Base-by-base conservation (phyloP, 2,329 filamentous ascomycete species). In the Fusarium pseudograminearum region DNA sequence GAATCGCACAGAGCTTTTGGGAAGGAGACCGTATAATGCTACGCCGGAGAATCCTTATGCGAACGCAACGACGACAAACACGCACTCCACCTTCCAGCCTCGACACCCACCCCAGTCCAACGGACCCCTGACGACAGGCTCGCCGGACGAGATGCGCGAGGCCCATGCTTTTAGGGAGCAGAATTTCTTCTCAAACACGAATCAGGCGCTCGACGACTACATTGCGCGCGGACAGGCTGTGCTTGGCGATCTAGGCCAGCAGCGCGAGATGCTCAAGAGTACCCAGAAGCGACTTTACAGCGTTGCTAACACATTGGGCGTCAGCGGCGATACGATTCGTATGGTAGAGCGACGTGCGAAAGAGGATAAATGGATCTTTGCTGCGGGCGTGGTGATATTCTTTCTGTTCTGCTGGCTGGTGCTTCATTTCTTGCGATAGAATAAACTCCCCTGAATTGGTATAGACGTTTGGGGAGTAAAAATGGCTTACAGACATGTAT, bases 321-420 rank as follows among this genome's bases (percentile, higher is more conserved):
- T 99, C 63, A 97, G 92, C 76, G 94, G 95, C 22, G 95, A 98
- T 78, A 99, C 96, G 3, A 99, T 99, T 70, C 90, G 96, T 47
- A 98, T 96, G 93, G 91, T 99, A 42, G 95, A 98, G 82, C 83
- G 96, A 73, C 86, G 96, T 67, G 94, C 96, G 52, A 92, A 90
- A 79, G 92, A 98, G 83, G 96, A 99, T 79, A 98, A 98, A 82
- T 98, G 94, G 94, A 97, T 99, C 36, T 99, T 99, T 79, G 92
- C 92, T 86, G 91, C 84, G 0, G 94, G 96, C 0, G 93, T 95
- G 4, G 80, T 97, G 7, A 80, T 96, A 36, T 99, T 99, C 80
- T 92, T 98, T 75, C 77, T 87, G 38, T 99, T 99, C 78, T 97
- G 95, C 80, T 98, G 93, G 89, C 82, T 96, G 69, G 94, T 97